Evolutionary conservation across 805 yeast genomes (phyloP), one percentile per base, ranked within the genome.

Genomic region (Yarrowia sp.): DNA sequence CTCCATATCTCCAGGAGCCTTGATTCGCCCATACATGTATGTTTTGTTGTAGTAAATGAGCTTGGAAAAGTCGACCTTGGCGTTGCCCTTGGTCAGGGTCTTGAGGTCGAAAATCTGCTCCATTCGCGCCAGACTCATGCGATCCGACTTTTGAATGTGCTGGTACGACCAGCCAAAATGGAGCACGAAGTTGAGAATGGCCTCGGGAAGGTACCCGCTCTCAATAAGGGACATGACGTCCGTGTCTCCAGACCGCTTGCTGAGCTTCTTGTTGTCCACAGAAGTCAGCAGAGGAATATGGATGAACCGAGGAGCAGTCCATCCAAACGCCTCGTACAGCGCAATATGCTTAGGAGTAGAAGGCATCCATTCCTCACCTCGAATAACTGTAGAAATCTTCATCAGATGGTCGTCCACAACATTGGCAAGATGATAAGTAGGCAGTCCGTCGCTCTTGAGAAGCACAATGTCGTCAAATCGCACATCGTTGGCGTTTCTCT

Each of bases 311-410:
- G 99, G 99, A 0, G 88, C 84, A 0, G 71, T 68, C 98, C 98
- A 93, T 0, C 89, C 90, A 72, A 93, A 87, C 0, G 97, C 96
- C 17, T 81, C 70, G 73, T 95, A 96, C 61, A 95, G 74, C 0
- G 97, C 93, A 51, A 92, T 81, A 71, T 95, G 99, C 70, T 92
- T 93, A 1, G 98, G 97, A 0, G 99, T 95, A 0, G 98, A 90
- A 0, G 96, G 89, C 11, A 95, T 77, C 99, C 99, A 95, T 74
- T 95, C 99, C 72, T 95, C 99, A 35, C 99, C 99, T 69, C 99
- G 81, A 5, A 95, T 85, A 9, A 95, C 99, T 75, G 95, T 98
- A 0, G 97, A 89, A 48, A 95, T 89, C 51, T 85, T 75, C 99
- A 95, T 95, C 52, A 89, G 77, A 73, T 92, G 96, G 73, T 95